A percentile compares a stretch with the other conserved stretches of the same genome.
These are phyloP conservation scores for Aspergillus hiratsukae DNA, from an alignment of 2,329 filamentous ascomycete genomes.

Conservation along the genomic window DNA sequence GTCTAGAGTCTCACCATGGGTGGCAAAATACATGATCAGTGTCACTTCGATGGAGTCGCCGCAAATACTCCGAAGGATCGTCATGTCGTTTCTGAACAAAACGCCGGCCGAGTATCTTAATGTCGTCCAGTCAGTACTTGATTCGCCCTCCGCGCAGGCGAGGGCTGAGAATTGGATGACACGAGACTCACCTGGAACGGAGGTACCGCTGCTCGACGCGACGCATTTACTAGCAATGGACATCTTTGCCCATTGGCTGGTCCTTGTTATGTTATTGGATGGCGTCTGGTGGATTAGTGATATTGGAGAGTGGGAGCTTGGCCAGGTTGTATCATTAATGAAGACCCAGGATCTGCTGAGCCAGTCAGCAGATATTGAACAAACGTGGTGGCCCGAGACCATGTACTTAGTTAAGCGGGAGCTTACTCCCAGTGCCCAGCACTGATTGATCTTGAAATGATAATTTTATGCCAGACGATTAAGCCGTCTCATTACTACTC, in stretches of 20 bases:
- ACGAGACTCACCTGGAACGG: constrained; percentile 1
- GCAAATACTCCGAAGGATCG: constrained; percentile 31
- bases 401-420: constrained; percentile 18
- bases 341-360: constrained; percentile 10
- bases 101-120: constrained; percentile 30
- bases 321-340: constrained; percentile 18
- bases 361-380: constrained; percentile 3
- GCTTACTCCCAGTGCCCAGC: constrained; percentile 4
- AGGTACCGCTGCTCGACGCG: constrained; percentile 2
- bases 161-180: constrained; percentile 1
- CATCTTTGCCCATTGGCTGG: constrained; percentile 31
- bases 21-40: constrained; percentile 33
- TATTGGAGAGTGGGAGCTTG: constrained; percentile 24
- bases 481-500: not conserved
- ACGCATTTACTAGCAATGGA: constrained; percentile 19
- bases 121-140: constrained; percentile 32
- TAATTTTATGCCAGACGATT: not conserved
- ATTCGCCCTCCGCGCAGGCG: constrained; percentile 2
- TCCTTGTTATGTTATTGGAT: constrained; percentile 26
- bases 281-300: constrained; percentile 33
- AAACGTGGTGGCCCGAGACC: constrained; percentile 24
- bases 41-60: constrained; percentile 31
- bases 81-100: constrained; percentile 42
- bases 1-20: constrained; percentile 31
- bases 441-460: not conserved